These are phyloP conservation scores for Fraxinus paxiana DNA, from an alignment of 305 asterid species.

Conservation along the genomic window DNA sequence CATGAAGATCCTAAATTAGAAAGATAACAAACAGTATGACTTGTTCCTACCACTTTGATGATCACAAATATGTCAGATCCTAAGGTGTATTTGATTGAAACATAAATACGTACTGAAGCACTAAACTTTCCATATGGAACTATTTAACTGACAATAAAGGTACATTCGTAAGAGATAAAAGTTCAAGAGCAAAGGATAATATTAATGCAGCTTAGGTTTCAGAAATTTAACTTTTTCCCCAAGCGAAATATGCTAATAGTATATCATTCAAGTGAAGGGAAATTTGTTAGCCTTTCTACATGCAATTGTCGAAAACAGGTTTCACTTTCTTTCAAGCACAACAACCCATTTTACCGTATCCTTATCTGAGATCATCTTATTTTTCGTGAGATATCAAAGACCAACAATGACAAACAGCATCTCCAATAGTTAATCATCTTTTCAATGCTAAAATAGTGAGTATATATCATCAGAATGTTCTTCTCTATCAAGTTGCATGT, in stretches of 20 bases:
- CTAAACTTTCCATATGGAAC: not conserved
- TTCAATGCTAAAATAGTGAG: not conserved
- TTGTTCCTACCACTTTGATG: no score
- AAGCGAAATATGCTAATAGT: not conserved
- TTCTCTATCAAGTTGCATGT: not conserved
- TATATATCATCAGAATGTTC: no score
- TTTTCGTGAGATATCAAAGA: not conserved
- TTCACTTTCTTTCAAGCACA: not conserved
- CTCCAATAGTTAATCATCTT: not conserved
- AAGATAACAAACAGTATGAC: no score
- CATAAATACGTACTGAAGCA: no score
- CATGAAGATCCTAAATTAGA: no score
- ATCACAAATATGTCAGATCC: no score
- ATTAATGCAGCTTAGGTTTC: not conserved
- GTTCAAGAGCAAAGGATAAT: not conserved
- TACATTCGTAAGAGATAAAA: not conserved
- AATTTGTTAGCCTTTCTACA: not conserved
- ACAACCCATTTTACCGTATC: not conserved
- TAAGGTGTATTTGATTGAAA: no score
- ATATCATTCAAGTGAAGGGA: not conserved
- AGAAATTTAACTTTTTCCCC: not conserved
- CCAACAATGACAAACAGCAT: not conserved
- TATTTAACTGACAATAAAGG: not conserved
- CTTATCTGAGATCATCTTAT: not conserved
- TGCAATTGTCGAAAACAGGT: not conserved